phyloP scores from a whole-genome alignment of 2,329 filamentous ascomycete species.

The Aspergillus flavus region DNA sequence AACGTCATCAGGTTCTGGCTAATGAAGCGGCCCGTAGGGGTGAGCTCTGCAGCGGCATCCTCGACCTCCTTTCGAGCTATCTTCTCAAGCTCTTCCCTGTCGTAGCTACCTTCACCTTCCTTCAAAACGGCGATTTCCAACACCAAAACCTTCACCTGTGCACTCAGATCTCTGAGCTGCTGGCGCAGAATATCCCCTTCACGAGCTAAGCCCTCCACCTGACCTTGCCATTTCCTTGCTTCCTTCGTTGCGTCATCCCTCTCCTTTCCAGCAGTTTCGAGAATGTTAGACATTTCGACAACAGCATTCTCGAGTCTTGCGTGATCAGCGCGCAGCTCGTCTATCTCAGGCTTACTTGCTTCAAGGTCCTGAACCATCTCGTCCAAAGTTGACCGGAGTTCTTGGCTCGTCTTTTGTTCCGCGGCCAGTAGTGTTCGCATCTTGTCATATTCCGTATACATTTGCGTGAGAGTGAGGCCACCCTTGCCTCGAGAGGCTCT shows the following conservation, averaged over 20 bases:
- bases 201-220: conserved; percentile 61
- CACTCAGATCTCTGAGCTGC: conserved; percentile 84
- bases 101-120: conserved; percentile 77
- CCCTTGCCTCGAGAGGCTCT: conserved; percentile 56
- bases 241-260: conserved; percentile 78
- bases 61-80: conserved; percentile 77
- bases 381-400: conserved; percentile 76
- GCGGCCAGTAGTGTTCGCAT: conserved; percentile 70
- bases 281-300: conserved; percentile 78
- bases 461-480: conserved; percentile 62
- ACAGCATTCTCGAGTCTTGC: conserved; percentile 79
- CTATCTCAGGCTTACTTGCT: conserved; percentile 81
- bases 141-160: conserved; percentile 86
- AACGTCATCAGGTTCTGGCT: conserved; percentile 88
- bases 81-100: conserved; percentile 74
- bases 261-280: conserved; percentile 79
- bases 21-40: conserved; percentile 85
- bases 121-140: conserved; percentile 77
- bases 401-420: conserved; percentile 73
- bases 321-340: conserved; percentile 81
- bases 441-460: conserved; percentile 64
- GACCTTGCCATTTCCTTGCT: conserved; percentile 75
- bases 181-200: conserved; percentile 81
- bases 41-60: conserved; percentile 71
- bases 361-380: conserved; percentile 85